These are phyloP conservation scores for Westerdykella aurantiaca DNA, from an alignment of 2,329 filamentous ascomycete species.

Conservation along the genomic window DNA sequence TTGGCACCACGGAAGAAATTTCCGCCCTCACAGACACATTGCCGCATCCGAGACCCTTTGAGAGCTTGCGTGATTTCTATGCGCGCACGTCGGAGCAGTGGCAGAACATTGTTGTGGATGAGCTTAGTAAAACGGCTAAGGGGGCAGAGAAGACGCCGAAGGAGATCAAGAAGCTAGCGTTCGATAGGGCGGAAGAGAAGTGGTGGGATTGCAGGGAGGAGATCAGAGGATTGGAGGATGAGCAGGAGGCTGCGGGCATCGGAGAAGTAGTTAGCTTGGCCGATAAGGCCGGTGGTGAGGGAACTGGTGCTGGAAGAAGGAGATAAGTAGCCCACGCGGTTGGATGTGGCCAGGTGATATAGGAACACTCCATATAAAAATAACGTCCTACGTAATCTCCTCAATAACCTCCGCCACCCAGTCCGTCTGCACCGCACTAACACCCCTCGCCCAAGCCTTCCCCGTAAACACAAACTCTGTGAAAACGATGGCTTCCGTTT, in stretches of 20 bases:
- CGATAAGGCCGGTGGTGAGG: conserved; percentile 54
- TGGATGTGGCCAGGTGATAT: too few relatives aligned
- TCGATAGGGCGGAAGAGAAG: conserved; percentile 86
- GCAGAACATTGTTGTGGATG: conserved; percentile 80
- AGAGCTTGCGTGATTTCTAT: conserved; percentile 88
- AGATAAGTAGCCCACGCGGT: conserved; percentile 17
- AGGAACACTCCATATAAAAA: too few relatives aligned
- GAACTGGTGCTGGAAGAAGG: conserved; percentile 38
- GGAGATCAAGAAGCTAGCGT: conserved; percentile 87
- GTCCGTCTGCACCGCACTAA: conserved; percentile 57
- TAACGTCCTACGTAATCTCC: conserved; percentile 8
- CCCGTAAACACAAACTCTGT: conserved; percentile 63
- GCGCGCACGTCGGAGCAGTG: conserved; percentile 79
- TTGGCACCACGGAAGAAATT: conserved; percentile 47
- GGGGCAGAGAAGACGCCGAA: conserved; percentile 68
- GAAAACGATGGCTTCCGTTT: conserved; percentile 59
- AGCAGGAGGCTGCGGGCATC: conserved; percentile 92
- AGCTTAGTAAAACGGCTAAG: conserved; percentile 54
- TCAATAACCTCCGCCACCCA: conserved; percentile 53
- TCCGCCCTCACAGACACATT: conserved; percentile 61
- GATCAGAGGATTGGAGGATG: conserved; percentile 83
- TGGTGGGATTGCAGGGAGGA: conserved; percentile 99
- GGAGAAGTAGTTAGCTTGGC: conserved; percentile 86
- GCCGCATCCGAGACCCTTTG: conserved; percentile 76
- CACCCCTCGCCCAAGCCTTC: conserved; percentile 56